Base-by-base conservation (phyloP, 1,284 basidiomycete species). In the Malassezia arunalokei region DNA sequence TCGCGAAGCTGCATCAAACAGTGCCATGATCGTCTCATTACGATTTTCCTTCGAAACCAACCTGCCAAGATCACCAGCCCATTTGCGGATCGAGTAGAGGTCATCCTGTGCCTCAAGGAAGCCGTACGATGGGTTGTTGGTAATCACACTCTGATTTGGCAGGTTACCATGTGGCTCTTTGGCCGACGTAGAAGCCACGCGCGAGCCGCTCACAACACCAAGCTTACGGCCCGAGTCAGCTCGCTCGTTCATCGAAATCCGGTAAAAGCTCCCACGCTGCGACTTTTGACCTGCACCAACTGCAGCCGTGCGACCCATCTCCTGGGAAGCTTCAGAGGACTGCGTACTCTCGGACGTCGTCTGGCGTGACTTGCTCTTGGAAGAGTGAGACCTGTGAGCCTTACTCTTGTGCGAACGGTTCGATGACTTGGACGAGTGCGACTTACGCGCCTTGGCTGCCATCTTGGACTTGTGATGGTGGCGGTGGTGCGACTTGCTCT, bases 1-100 rank as follows among this genome's bases (percentile, higher is more conserved):
- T 27, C 69, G 64, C 2, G 60, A 56, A 5, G 68, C 48, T 20
- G 64, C 69, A 6, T 63, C 64, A 35, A 70, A 33, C 37, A 72
- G 57, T 0, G 69, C 69, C 8, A 63, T 65, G 6, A 68, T 55
- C 0, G 66, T 65, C 46, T 72, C 69, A 47, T 65, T 60, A 30
- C 63, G 47, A 32, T 66, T 39, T 1, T 59, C 57, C 29, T 49
- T 47, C 9, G 57, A 57, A 30, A 40, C 41, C n/a, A 68, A 57
- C 20, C 60, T 58, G 20, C 45, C 43, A 27, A 66, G 40, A 40
- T 69, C 69, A 3, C 50, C 49, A 5, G 65, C 68, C 69, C 69
- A 72, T 5, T 47, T 49, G n/a, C 65, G 60, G 49, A 72, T 65
- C 11, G 56, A 43, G 54, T 60, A 61, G 37, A 70, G 59, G 41